Conservation (phyloP, 179 eudicot genomes). For the Vitellaria paradoxa region DNA sequence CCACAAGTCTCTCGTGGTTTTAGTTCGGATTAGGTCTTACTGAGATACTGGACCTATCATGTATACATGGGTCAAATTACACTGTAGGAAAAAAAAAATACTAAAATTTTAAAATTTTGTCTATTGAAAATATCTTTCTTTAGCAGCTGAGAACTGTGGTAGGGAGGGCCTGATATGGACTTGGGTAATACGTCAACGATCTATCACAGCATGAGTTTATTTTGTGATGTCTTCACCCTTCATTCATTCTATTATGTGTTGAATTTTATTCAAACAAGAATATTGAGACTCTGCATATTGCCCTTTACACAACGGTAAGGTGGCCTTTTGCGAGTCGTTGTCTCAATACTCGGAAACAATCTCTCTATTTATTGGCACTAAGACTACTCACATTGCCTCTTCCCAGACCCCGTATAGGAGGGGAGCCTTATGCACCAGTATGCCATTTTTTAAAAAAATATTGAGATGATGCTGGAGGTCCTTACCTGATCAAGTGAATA, state of each 20-base stretch:
- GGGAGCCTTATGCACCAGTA: no score
- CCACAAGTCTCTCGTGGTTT: background rate
- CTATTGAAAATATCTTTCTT: background rate
- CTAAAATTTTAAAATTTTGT: no score
- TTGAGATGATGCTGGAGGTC: conserved; percentile 1
- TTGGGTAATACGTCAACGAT: background rate
- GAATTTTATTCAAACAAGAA: background rate
- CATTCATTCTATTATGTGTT: background rate
- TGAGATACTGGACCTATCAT: background rate
- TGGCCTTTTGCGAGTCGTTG: no score
- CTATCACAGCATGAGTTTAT: background rate
- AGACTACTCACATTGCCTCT: no score
- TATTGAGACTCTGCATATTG: no score
- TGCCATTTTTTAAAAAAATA: no score
- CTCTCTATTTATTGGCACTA: no score
- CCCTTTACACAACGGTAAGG: no score
- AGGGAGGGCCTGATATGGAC: background rate
- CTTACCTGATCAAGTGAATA: background rate
- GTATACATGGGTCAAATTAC: background rate
- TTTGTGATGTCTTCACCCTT: background rate
- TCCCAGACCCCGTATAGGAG: no score
- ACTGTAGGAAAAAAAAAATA: background rate
- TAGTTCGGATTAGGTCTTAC: background rate
- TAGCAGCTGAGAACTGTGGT: background rate
- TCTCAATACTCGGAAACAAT: no score